A percentile compares a stretch with the other conserved stretches of the same genome.
phyloP scores from a whole-genome alignment of 306 rosid genomes.

The Trifolium subterraneum region DNA sequence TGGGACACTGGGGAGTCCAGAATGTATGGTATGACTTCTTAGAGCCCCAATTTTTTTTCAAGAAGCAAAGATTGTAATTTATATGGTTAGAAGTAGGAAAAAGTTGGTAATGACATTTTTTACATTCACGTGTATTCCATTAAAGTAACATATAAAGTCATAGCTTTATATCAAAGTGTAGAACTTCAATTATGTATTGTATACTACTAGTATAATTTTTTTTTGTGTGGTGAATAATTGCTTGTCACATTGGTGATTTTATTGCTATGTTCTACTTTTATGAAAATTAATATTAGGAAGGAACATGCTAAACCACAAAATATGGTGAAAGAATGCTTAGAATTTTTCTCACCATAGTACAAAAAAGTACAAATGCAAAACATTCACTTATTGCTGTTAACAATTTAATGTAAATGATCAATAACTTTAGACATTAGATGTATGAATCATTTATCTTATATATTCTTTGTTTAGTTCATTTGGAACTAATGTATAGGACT shows the following conservation, averaged over 20 bases:
- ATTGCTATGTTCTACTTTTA: not conserved
- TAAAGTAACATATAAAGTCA: slow-evolving; percentile 43
- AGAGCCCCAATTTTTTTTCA: slow-evolving; percentile 48
- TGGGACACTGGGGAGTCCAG: slow-evolving; percentile 40
- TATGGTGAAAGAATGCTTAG: slow-evolving; percentile 15
- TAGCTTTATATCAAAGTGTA: slow-evolving; percentile 41
- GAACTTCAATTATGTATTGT: slow-evolving; percentile 1
- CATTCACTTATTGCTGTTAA: not conserved
- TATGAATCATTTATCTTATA: not conserved
- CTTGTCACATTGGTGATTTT: slow-evolving; percentile 30
- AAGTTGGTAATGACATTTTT: slow-evolving; percentile 49
- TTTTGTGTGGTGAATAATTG: slow-evolving; percentile 41
- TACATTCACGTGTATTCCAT: slow-evolving; percentile 64
- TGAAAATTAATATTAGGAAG: slow-evolving; percentile 15
- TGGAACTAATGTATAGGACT: not conserved
- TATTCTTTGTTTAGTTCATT: no score
- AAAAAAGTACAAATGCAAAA: slow-evolving; percentile 31
- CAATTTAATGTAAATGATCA: not conserved
- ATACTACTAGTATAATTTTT: not conserved
- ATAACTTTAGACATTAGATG: not conserved
- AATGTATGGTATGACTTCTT: slow-evolving; percentile 15
- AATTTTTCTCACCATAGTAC: slow-evolving; percentile 37
- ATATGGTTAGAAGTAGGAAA: slow-evolving; percentile 41
- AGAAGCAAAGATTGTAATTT: slow-evolving; percentile 45
- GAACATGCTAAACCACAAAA: slow-evolving; percentile 22